Evolutionary conservation across 2,329 filamentous ascomycete species (phyloP).

Genomic region (Chaetomiaceae sp.): DNA sequence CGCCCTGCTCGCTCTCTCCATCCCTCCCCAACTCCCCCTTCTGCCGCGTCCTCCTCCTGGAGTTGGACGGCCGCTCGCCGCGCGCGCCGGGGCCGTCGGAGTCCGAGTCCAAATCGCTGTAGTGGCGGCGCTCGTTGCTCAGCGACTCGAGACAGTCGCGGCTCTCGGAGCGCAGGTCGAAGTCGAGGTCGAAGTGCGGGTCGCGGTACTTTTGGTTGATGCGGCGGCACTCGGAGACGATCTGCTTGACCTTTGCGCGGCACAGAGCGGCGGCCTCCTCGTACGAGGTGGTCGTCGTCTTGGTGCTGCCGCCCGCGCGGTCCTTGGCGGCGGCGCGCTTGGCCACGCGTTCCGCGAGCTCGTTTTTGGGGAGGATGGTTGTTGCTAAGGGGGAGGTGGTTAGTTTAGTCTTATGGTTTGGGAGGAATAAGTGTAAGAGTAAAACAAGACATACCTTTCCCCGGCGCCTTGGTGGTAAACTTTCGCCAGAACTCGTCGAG

Average conservation of each 20-base stretch:
- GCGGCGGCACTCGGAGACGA: conserved; percentile 61
- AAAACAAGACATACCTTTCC: conserved; percentile 48
- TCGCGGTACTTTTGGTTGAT: conserved; percentile 84
- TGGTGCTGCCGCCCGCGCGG: conserved; percentile 44
- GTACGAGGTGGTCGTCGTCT: conserved; percentile 52
- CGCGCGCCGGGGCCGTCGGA: neutral
- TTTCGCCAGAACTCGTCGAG: conserved; percentile 71
- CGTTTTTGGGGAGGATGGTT: conserved; percentile 64
- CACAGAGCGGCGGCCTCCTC: conserved; percentile 68
- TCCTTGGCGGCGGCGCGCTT: conserved; percentile 50
- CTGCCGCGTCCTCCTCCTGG: neutral
- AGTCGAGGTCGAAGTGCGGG: conserved; percentile 80
- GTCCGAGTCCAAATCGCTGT: neutral
- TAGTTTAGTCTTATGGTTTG: neutral
- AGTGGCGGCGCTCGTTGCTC: conserved; percentile 28
- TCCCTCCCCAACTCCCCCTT: neutral
- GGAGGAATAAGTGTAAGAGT: neutral
- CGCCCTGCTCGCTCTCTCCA: neutral
- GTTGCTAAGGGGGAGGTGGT: conserved; percentile 43
- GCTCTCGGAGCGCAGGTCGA: conserved; percentile 60
- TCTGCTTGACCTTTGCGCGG: conserved; percentile 57
- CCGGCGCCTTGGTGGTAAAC: conserved; percentile 65
- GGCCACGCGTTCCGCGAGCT: conserved; percentile 57
- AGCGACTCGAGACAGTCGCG: conserved; percentile 48
- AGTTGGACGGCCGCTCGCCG: too few relatives aligned